phyloP scores from a whole-genome alignment of 495 filamentous ascomycete genomes.

The Collariella sp. region DNA sequence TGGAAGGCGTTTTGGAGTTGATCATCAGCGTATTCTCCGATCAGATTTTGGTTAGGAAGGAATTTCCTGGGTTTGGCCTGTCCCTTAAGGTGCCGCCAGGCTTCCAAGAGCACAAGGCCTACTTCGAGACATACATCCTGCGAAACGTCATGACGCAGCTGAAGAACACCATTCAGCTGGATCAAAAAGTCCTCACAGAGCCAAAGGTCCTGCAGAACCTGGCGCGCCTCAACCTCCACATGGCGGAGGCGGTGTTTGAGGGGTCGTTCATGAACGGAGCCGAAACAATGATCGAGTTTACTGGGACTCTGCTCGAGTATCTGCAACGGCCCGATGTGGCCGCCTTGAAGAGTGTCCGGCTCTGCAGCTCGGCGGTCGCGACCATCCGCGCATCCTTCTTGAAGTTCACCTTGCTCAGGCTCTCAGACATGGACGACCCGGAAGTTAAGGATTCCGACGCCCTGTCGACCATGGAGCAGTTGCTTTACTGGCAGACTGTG shows the following conservation, averaged over 20 bases:
- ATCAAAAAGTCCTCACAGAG: conserved; percentile 66
- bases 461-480: conserved; percentile 62
- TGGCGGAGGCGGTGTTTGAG: conserved; percentile 85
- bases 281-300: conserved; percentile 72
- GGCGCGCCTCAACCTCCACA: conserved; percentile 64
- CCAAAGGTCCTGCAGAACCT: conserved; percentile 80
- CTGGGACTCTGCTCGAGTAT: conserved; percentile 77
- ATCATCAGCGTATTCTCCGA: conserved; percentile 71
- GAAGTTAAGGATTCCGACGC: conserved; percentile 49
- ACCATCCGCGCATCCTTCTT: conserved; percentile 69
- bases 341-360: conserved; percentile 70
- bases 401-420: conserved; percentile 62
- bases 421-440: conserved; percentile 72
- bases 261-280: conserved; percentile 91
- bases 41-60: conserved; percentile 72
- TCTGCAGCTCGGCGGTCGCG: conserved; percentile 71
- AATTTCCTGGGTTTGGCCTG: conserved; percentile 82
- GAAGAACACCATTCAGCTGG: conserved; percentile 56
- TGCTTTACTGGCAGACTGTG: conserved; percentile 92
- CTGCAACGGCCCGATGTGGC: conserved; percentile 79
- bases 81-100: conserved; percentile 86
- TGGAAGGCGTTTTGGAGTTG: conserved; percentile 67
- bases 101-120: conserved; percentile 86
- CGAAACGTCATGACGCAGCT: conserved; percentile 64
- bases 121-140: conserved; percentile 86